phyloP scores from a whole-genome alignment of 257 asterid species.

The Leptodermis oblonga region DNA sequence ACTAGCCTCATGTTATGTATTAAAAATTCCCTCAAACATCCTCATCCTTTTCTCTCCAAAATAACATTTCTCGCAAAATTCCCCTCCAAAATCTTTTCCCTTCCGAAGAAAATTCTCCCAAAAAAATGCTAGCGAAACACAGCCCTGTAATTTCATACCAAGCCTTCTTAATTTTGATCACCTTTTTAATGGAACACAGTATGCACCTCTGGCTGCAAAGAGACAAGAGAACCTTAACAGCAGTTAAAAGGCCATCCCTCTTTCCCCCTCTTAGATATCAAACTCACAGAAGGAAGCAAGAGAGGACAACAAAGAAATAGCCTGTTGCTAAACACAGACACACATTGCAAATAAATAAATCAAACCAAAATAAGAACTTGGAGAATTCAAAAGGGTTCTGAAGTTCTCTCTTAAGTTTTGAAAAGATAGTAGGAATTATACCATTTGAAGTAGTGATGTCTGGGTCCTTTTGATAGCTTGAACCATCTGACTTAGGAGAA shows the following conservation, averaged over 20 bases:
- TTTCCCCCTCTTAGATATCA: too few relatives aligned
- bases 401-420: neutral
- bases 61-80: too few relatives aligned
- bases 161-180: neutral
- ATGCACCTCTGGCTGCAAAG: neutral
- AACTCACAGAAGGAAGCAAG: neutral
- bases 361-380: neutral
- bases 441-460: constrained; percentile 59
- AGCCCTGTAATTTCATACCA: neutral
- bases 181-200: neutral
- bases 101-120: too few relatives aligned
- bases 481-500: constrained; percentile 61
- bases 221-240: neutral
- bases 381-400: neutral
- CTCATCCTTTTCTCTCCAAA: too few relatives aligned
- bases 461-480: constrained; percentile 51
- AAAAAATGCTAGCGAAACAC: too few relatives aligned
- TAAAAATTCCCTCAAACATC: too few relatives aligned
- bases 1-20: too few relatives aligned
- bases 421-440: constrained; percentile 19
- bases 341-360: too few relatives aligned
- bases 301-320: neutral
- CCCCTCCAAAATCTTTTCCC: too few relatives aligned
- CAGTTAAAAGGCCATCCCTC: neutral
- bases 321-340: neutral